A percentile compares a stretch with the other conserved stretches of the same genome.
These are phyloP conservation scores for Apophysomyces trapeziformis DNA, from an alignment of 371 early-diverging fungal species.

Conservation along the genomic window DNA sequence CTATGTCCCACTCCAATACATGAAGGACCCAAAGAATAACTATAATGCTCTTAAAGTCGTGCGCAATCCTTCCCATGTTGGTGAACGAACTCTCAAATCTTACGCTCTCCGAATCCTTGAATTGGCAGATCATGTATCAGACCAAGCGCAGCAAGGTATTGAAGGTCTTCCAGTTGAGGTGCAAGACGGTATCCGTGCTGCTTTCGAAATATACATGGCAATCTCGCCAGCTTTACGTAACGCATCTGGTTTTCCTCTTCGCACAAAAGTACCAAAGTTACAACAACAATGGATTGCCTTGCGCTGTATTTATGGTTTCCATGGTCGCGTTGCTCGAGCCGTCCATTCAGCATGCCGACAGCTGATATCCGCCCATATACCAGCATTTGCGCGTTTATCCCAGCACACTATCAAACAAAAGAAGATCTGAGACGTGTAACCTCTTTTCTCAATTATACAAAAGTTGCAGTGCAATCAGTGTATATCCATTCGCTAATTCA, in stretches of 20 bases:
- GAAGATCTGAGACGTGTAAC: not conserved
- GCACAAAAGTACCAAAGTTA: slow-evolving; percentile 44
- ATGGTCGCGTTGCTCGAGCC: slow-evolving; percentile 29
- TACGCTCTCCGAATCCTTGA: slow-evolving; percentile 32
- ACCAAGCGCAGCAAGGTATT: slow-evolving; percentile 46
- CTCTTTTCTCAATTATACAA: not conserved
- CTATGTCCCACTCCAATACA: slow-evolving; percentile 53
- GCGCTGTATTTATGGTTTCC: slow-evolving; percentile 45
- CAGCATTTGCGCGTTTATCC: slow-evolving; percentile 4
- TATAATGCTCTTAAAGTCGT: slow-evolving; percentile 28
- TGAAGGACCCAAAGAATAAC: slow-evolving; percentile 24
- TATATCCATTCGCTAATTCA: slow-evolving; percentile 8
- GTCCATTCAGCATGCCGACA: slow-evolving; percentile 18
- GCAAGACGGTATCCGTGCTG: slow-evolving; percentile 47
- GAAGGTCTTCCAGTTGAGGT: slow-evolving; percentile 42
- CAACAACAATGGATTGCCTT: slow-evolving; percentile 46
- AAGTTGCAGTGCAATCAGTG: slow-evolving; percentile 13
- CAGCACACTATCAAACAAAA: slow-evolving; percentile 9
- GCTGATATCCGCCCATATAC: slow-evolving; percentile 12
- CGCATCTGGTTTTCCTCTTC: slow-evolving; percentile 39
- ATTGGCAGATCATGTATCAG: slow-evolving; percentile 33
- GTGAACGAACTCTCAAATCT: slow-evolving; percentile 25
- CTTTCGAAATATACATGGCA: slow-evolving; percentile 51
- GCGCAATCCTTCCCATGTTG: slow-evolving; percentile 29
- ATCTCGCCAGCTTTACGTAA: slow-evolving; percentile 43